A percentile compares a stretch with the other conserved stretches of the same genome.
phyloP scores from a whole-genome alignment of 345 rosid genomes.

The Eucalyptus curtisii region DNA sequence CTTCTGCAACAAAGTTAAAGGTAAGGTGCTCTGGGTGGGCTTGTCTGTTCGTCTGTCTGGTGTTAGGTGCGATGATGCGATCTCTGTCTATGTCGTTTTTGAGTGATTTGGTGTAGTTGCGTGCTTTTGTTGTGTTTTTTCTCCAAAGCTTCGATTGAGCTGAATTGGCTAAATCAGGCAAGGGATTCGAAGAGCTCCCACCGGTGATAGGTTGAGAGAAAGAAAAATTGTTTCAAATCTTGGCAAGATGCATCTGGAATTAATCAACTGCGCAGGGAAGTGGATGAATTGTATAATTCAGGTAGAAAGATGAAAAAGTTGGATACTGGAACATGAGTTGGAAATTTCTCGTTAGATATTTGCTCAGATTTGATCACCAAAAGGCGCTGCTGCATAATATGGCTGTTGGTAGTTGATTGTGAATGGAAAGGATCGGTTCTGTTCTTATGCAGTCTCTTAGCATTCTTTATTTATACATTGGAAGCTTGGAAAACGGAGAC shows the following conservation, averaged over 20 bases:
- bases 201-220: neutral
- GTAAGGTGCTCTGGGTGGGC: neutral
- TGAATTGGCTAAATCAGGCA: neutral
- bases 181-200: neutral
- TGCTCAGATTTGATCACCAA: neutral
- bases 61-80: neutral
- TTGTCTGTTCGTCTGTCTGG: neutral
- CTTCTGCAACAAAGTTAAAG: slow-evolving; percentile 93
- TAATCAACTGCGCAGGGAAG: neutral
- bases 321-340: neutral
- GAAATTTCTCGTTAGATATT: neutral
- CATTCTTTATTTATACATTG: neutral
- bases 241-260: neutral
- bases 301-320: neutral
- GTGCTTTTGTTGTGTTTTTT: neutral
- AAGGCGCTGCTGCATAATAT: neutral
- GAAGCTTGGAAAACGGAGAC: neutral
- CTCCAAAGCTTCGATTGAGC: neutral
- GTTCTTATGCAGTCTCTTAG: neutral
- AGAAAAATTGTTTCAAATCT: neutral
- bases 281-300: neutral
- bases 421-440: neutral
- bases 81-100: neutral
- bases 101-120: neutral
- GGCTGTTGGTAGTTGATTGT: neutral